Percentiles rank a stretch among this genome's conserved stretches.
These are phyloP conservation scores for Botrytis deweyae DNA, from an alignment of 2,329 filamentous ascomycete genomes.

Conservation along the genomic window DNA sequence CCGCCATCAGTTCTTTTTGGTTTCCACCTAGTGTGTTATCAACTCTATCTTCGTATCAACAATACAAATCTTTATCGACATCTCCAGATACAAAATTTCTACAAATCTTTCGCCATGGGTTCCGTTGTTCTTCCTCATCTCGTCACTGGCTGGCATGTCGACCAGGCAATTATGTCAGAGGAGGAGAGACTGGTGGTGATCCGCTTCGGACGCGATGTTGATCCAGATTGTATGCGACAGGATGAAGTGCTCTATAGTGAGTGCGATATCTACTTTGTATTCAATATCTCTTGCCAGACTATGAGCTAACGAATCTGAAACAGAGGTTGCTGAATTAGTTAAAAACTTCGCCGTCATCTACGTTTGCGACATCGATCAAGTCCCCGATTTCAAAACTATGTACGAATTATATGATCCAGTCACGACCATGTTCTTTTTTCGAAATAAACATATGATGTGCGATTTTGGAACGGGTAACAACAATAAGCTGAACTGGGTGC, in stretches of 20 bases:
- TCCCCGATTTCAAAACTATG: constrained; percentile 95
- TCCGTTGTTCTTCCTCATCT: constrained; percentile 92
- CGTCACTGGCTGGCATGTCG: constrained; percentile 92
- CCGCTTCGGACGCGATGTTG: constrained; percentile 84
- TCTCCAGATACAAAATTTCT: not conserved
- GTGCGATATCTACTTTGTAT: constrained; percentile 11
- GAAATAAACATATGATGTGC: constrained; percentile 99
- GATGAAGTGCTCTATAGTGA: constrained; percentile 88
- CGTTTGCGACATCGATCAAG: constrained; percentile 86
- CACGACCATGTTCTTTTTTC: constrained; percentile 97
- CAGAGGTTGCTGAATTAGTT: constrained; percentile 79
- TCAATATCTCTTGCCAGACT: not conserved
- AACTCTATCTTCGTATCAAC: not conserved
- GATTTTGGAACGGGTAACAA: constrained; percentile 98
- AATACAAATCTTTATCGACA: not conserved
- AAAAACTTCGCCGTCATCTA: constrained; percentile 95
- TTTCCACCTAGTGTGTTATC: not conserved
- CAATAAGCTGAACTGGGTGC: constrained; percentile 95
- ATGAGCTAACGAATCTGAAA: not conserved
- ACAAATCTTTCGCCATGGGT: constrained; percentile 45
- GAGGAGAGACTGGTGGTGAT: constrained; percentile 93
- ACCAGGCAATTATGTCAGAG: constrained; percentile 87
- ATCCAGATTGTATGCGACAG: constrained; percentile 76
- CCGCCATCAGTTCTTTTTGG: not conserved
- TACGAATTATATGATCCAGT: constrained; percentile 89